Evolutionary conservation across 306 rosid genomes (phyloP).

Genomic region (Fragaria ananassa): DNA sequence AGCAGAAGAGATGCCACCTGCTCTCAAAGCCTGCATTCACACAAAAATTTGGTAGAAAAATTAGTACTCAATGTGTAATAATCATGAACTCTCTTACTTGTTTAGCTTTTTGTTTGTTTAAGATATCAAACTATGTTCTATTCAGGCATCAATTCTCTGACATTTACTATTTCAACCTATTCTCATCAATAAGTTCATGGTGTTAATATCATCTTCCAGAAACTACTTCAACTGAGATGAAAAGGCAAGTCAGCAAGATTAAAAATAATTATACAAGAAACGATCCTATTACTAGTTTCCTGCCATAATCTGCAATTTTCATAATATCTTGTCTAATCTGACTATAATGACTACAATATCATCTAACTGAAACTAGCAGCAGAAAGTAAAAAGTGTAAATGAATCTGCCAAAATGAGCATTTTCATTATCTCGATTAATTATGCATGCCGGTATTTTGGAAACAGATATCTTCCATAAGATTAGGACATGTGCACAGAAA

Average conservation of each 20-base stretch:
- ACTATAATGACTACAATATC: no score
- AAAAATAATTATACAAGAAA: neutral
- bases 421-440: no score
- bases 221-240: neutral
- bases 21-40: constrained; percentile 65
- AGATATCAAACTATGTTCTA: neutral
- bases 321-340: no score
- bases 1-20: constrained; percentile 58
- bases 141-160: neutral
- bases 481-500: no score
- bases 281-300: neutral
- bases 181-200: neutral
- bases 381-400: no score
- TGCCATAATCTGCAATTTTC: neutral
- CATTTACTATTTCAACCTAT: neutral
- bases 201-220: neutral
- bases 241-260: neutral
- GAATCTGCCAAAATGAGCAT: no score
- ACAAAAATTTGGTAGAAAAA: constrained; percentile 11
- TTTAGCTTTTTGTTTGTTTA: neutral
- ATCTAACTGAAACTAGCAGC: no score
- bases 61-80: constrained; percentile 2
- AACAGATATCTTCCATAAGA: no score
- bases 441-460: no score
- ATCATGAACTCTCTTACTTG: neutral